Evolutionary conservation across 441 rosid species (phyloP).

Genomic region (Adansonia grandidieri): DNA sequence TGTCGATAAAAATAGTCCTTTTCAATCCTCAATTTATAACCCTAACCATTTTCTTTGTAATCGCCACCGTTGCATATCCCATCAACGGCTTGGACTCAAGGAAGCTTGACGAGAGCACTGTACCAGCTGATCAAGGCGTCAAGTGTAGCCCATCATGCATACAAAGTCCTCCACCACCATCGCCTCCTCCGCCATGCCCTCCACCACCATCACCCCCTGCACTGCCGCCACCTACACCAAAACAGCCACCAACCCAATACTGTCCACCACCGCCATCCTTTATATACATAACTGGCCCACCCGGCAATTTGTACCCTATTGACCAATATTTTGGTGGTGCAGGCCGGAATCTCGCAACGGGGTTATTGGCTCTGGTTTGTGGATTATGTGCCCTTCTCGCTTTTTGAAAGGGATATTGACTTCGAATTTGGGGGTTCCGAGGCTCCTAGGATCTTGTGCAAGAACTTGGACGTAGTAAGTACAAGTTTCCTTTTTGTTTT

Average conservation of each 20-base stretch:
- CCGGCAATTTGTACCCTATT: slow-evolving; percentile 71
- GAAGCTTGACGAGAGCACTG: slow-evolving; percentile 44
- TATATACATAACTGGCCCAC: slow-evolving; percentile 76
- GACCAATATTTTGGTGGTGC: slow-evolving; percentile 47
- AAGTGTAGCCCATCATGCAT: slow-evolving; percentile 60
- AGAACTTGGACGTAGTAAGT: not conserved
- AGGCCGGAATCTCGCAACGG: slow-evolving; percentile 20
- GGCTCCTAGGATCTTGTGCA: not conserved
- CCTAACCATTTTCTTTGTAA: slow-evolving; percentile 25
- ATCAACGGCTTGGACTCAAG: slow-evolving; percentile 41
- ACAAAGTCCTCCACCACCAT: slow-evolving; percentile 53
- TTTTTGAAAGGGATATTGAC: slow-evolving; percentile 33
- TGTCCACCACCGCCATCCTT: slow-evolving; percentile 57
- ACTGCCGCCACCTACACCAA: slow-evolving; percentile 48
- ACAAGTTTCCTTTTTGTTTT: not conserved
- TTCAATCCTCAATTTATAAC: not conserved
- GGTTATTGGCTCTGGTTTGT: slow-evolving; percentile 37
- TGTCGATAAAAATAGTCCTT: slow-evolving; percentile 25
- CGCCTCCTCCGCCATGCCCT: slow-evolving; percentile 45
- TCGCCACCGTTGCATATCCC: slow-evolving; percentile 32
- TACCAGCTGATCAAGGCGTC: slow-evolving; percentile 32
- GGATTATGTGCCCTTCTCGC: slow-evolving; percentile 49
- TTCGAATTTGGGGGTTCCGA: not conserved
- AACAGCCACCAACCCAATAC: slow-evolving; percentile 46
- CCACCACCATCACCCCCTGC: slow-evolving; percentile 42